Base-by-base conservation (phyloP, 2,329 filamentous ascomycete genomes). In the Verticillium nonalfalfae region DNA sequence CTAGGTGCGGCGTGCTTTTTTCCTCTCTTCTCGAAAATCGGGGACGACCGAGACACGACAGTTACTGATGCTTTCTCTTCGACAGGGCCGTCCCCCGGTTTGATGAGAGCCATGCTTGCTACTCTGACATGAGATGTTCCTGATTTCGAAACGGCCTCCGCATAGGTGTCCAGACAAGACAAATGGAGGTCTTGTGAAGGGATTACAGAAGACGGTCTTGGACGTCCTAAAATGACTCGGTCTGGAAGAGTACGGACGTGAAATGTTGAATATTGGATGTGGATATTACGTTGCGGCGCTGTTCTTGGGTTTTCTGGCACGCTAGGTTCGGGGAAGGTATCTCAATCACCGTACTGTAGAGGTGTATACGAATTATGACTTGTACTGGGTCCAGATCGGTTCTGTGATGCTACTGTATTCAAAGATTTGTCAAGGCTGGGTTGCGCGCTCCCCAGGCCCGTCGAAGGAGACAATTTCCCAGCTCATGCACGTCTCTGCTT, bases 31-130 rank as follows among this genome's bases (percentile, higher is more conserved):
- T 31, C 26, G 26, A 31, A 31, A 4, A 31, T 31, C 26, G 26
- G 26, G 26, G 10, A 10, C 34, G 15, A 56, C 39, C 56, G 21
- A 52, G 56, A 45, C 40, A 35, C 18, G 58, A 35, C 56, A 15
- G 56, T 54, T 66, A 60, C 72, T 74, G 66, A 68, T 63, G 61
- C 54, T 65, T 54, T 57, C 64, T 61, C 26, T 63, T 36, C 13
- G 35, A 63, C 74, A 90, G 88, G 82, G 69, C 87, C 88, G 57
- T 83, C 84, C 64, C 85, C 88, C 61, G 79, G 77, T 61, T 74
- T 90, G 65, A 74, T 91, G 72, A 85, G 84, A 70, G 87, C 87
- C 59, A 90, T 90, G 88, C 78, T 91, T 74, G 83, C 83, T 59
- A 90, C 88, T 59, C 75, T 91, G 66, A 91, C 88, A 57, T 91